These are phyloP conservation scores for Aspergillus novoparasiticus DNA, from an alignment of 2,329 filamentous ascomycete species.

Conservation along the genomic window DNA sequence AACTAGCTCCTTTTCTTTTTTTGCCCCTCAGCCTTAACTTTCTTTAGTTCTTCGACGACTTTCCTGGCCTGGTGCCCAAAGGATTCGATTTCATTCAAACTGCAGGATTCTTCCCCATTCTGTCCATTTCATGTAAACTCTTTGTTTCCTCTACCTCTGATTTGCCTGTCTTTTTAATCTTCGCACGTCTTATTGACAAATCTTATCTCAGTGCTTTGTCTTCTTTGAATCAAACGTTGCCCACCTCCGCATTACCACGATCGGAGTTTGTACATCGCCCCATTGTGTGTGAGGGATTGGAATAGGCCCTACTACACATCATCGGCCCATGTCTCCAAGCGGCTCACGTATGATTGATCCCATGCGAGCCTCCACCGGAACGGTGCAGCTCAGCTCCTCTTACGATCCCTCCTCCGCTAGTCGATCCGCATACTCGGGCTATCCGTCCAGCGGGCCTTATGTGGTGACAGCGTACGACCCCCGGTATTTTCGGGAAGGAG, in stretches of 20 bases:
- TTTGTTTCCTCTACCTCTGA: neutral
- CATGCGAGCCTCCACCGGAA: conserved; percentile 45
- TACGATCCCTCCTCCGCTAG: conserved; percentile 35
- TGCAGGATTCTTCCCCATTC: neutral
- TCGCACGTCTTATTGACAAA: neutral
- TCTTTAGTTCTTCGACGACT: conserved; percentile 9
- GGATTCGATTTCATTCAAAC: conserved; percentile 1
- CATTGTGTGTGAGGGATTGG: conserved; percentile 14
- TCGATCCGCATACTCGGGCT: conserved; percentile 33
- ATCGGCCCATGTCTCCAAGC: conserved; percentile 39
- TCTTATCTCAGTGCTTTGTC: conserved; percentile 8
- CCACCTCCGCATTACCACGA: conserved; percentile 4
- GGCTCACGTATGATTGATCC: conserved; percentile 38
- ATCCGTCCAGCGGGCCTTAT: conserved; percentile 36
- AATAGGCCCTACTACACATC: conserved; percentile 35
- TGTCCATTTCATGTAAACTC: neutral
- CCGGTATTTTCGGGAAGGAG: conserved; percentile 26
- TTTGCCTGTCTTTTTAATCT: neutral
- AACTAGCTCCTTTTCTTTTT: conserved; percentile 1
- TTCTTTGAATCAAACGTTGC: neutral
- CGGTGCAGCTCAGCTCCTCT: conserved; percentile 37
- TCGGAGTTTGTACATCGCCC: conserved; percentile 6
- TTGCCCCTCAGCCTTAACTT: conserved; percentile 11
- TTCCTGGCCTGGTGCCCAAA: conserved; percentile 20
- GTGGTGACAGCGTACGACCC: conserved; percentile 30